Base-by-base conservation (phyloP, 2,329 filamentous ascomycete species). In the Orbilia ellipsospora region DNA sequence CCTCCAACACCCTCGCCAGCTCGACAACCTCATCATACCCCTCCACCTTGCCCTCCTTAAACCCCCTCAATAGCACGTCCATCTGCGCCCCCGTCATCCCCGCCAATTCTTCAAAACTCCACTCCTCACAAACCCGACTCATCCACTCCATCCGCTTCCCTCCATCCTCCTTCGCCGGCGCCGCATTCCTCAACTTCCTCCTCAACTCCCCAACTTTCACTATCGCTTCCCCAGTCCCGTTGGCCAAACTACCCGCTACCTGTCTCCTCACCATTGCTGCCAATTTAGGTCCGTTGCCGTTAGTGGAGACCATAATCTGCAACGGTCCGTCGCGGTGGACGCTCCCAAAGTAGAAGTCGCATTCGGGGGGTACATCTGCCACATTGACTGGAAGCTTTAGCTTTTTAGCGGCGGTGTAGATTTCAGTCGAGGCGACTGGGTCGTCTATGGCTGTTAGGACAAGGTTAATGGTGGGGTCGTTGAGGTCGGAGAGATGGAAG, bases 281-380 rank as follows among this genome's bases (percentile, higher is more conserved):
- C 77, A 99, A 84, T 81, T 94, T 90, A 0, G 95, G 95, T 0
- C 95, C 95, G 81, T 97, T 97, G 62, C 95, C 95, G 82, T 98
- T 99, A 42, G 95, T 99, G 84, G 92, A 96, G 79, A 99, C 94
- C 95, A 99, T 99, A 80, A 99, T 90, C 85, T 99, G 95, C 75
- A 99, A 83, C 4, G 95, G 95, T 0, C 95, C 95, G 82, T 99
- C 95, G 60, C 95, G 90, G 83, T 99, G 92, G 45, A 97, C 90
- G 81, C 92, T 95, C 77, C 95, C 95, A 84, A 99, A 99, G 86
- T 97, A 99, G 82, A 99, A 99, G 81, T 99, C 95, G 83, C 95
- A 99, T 82, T 99, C 95, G 0, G 93, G 88, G 0, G 95, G 95
- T 2, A 99, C 95, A 81, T 99, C 95, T 78, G 95, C 95, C 78